Evolutionary conservation across 2,329 filamentous ascomycete species (phyloP).

Genomic region (Apiospora phragmitis): DNA sequence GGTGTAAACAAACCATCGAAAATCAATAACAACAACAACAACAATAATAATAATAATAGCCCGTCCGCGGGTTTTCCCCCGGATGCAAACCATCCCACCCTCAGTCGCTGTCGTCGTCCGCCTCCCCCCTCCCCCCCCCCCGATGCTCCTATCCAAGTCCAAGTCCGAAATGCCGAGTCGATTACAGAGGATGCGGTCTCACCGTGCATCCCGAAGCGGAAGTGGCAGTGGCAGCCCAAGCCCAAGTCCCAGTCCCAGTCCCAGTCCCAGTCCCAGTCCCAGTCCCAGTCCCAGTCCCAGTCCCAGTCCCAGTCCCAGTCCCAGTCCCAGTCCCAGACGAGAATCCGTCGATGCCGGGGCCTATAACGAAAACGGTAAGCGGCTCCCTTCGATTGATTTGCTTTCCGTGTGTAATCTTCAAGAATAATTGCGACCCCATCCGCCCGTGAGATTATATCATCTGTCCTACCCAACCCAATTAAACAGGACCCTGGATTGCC

Average conservation of each 20-base stretch:
- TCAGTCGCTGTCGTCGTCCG: background rate
- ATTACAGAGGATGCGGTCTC: background rate
- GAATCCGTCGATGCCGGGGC: background rate
- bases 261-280: background rate
- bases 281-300: background rate
- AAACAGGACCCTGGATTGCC: background rate
- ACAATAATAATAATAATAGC: background rate
- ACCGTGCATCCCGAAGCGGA: background rate
- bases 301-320: background rate
- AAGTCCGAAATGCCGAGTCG: background rate
- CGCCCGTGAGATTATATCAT: background rate
- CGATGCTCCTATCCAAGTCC: background rate
- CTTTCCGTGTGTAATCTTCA: background rate
- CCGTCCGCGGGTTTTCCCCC: background rate
- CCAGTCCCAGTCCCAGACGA: background rate
- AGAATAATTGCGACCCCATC: conserved; percentile 2
- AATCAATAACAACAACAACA: background rate
- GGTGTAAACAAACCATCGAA: background rate
- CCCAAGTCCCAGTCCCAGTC: background rate
- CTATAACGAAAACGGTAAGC: conserved; percentile 8
- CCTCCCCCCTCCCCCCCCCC: background rate
- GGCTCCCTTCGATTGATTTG: background rate
- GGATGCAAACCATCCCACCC: background rate
- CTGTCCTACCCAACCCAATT: background rate
- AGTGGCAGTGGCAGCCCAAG: background rate